Base-by-base conservation (phyloP, 202 grass and related monocot genomes). In the Cymbopogon flexuosus region DNA sequence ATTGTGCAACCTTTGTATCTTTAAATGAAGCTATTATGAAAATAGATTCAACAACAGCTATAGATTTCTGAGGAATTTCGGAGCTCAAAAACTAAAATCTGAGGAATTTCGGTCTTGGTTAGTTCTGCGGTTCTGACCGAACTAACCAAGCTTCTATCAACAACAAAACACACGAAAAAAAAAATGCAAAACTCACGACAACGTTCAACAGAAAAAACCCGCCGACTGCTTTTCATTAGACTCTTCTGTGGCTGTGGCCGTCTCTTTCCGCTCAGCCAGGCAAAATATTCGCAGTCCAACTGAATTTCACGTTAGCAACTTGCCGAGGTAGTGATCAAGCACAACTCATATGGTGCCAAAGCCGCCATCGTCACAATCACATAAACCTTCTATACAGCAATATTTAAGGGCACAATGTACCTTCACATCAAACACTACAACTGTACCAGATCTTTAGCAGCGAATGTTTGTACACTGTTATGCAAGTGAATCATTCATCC, bases 401-500 rank as follows among this genome's bases (percentile, higher is more conserved):
- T 33, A 52, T 62, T 13, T 22, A 51, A 30, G 11, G 34, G 7
- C 56, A 83, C 5, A 33, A 3, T 71, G 13, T 30, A 22, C 10
- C 16, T 52, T 51, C 47, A 35, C 56, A 80, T 21, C 66, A 47
- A 30, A 41, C 57, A 76, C 19, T 40, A 7, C 30, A 54, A 54
- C 8, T 46, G 18, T 78, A 66, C 21, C 68, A 58, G 69, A 35
- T 39, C 47, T 51, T 54, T 30, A 23, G 64, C 39, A 47, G 22
- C 37, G 40, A 71, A 51, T 72, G 35, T 67, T 73, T 89, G 47
- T 85, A 89, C 82, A 68, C 18, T 49, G 40, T 73, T 82, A 21
- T 72, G 65, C 58, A 81, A 51, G 37, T 27, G 47, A 81, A 61
- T 73, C 37, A 52, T 67, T 36, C 61, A 67, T 67, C 59, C 73